Base-by-base conservation (phyloP, 2,329 filamentous ascomycete species). In the Orbilia javanica region DNA sequence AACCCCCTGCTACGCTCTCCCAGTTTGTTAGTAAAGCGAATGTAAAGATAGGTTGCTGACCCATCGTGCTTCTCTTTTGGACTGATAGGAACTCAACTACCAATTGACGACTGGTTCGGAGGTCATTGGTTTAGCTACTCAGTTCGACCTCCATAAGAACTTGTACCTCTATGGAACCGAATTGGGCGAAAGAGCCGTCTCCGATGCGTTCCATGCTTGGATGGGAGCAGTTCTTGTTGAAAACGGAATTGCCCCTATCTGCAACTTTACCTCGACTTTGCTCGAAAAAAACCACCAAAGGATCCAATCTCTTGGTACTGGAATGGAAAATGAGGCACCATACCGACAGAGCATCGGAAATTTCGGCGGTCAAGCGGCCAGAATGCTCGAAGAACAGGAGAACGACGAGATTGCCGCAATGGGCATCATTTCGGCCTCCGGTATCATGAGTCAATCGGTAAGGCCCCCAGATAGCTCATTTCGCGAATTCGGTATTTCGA, bases 181-280 rank as follows among this genome's bases (percentile, higher is more conserved):
- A 11, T 18, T 62, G 15, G 55, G 52, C 2, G 55, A 64, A 11
- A 4, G 70, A 10, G 22, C 64, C 3, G 13, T 25, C 4, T 15
- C 55, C 4, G 48, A 70, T 29, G 72, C 53, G 3, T 70, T 76
- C 36, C 70, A 69, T 31, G 72, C 72, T 18, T 76, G 65, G 64
- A 55, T 70, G 31, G 72, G 64, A 11, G 72, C 64, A 1, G 27
- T 65, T 7, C 31, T 44, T n/a, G 8, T 57, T 4, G 64, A 76
- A 44, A 15, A 55, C 5, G 72, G 64, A 15, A 44, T 76, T 13
- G 25, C 42, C 0, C 8, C 55, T 2, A 20, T 76, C 11, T 46
- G 25, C 25, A 7, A 29, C 0, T 63, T 76, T n/a, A 34, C 55
- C 8, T 29, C 20, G 4, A 20, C 42, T 3, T 7, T 70, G 20